Evolutionary conservation across 2,329 filamentous ascomycete species (phyloP).

Genomic region (Polychaeton citri): DNA sequence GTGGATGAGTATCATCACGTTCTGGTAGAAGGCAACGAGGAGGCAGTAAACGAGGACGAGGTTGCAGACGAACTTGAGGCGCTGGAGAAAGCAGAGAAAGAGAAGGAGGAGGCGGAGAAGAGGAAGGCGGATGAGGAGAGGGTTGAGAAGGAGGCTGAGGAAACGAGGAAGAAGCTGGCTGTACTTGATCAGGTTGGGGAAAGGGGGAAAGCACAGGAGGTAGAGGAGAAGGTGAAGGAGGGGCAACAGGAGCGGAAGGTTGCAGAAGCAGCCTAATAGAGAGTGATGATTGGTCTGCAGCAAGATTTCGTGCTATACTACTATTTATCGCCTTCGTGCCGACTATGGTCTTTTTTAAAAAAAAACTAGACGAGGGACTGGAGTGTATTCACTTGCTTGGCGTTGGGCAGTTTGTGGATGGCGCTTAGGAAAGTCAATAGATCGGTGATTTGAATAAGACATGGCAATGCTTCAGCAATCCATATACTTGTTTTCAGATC

Average conservation of each 20-base stretch:
- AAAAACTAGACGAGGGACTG: no score
- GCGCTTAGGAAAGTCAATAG: no score
- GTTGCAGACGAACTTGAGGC: slow-evolving; percentile 78
- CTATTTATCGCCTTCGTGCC: no score
- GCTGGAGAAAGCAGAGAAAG: slow-evolving; percentile 42
- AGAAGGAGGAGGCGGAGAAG: slow-evolving; percentile 50
- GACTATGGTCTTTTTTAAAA: no score
- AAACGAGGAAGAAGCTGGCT: slow-evolving; percentile 25
- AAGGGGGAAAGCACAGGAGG: neutral
- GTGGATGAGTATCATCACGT: slow-evolving; percentile 72
- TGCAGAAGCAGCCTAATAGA: no score
- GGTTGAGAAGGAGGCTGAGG: slow-evolving; percentile 25
- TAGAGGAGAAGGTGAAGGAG: slow-evolving; percentile 1
- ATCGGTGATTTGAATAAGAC: no score
- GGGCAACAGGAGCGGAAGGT: neutral
- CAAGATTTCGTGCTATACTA: no score
- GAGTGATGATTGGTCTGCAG: no score
- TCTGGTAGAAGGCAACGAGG: slow-evolving; percentile 46
- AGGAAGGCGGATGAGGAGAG: slow-evolving; percentile 58
- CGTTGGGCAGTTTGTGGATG: no score
- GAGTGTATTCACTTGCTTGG: no score
- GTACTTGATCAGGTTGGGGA: slow-evolving; percentile 11
- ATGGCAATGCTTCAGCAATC: no score
- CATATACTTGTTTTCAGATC: no score
- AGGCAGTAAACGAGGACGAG: slow-evolving; percentile 60